These are phyloP conservation scores for Pyrrhoderma lamaoense DNA, from an alignment of 1,284 basidiomycete genomes.

Conservation along the genomic window DNA sequence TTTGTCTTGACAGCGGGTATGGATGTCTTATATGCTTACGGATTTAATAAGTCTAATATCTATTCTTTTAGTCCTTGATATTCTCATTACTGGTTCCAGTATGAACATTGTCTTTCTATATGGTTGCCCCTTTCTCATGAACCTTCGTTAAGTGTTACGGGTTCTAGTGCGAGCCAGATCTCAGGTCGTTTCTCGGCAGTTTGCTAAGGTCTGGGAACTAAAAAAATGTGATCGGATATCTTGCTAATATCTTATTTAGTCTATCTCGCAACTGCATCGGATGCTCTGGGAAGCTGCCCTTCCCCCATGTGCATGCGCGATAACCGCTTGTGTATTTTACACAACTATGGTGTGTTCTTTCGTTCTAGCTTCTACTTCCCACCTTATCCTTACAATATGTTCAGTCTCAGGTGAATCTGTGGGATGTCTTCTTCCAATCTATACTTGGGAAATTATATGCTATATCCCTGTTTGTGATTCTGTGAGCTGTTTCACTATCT, in stretches of 20 bases:
- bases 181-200: slow-evolving; percentile 23
- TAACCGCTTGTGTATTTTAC: slow-evolving; percentile 24
- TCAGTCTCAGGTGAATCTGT: slow-evolving; percentile 25
- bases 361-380: not conserved
- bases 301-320: slow-evolving; percentile 27
- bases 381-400: not conserved
- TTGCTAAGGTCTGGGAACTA: slow-evolving; percentile 23
- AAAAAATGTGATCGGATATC: not conserved
- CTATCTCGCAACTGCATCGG: slow-evolving; percentile 23
- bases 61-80: slow-evolving; percentile 22
- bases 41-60: not conserved
- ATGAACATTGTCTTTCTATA: slow-evolving; percentile 5
- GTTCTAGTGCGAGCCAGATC: slow-evolving; percentile 26
- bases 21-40: slow-evolving; percentile 3
- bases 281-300: slow-evolving; percentile 29
- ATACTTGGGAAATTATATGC: slow-evolving; percentile 30
- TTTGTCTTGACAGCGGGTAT: slow-evolving; percentile 25
- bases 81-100: slow-evolving; percentile 25
- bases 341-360: slow-evolving; percentile 21
- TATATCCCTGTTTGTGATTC: slow-evolving; percentile 28
- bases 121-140: not conserved
- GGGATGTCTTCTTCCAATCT: slow-evolving; percentile 28
- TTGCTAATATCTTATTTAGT: slow-evolving; percentile 15
- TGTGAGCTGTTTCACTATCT: slow-evolving; percentile 20
- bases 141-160: slow-evolving; percentile 22